These are phyloP conservation scores for Guadua angustifolia DNA, from an alignment of 176 grass and related monocot genomes.

Conservation along the genomic window DNA sequence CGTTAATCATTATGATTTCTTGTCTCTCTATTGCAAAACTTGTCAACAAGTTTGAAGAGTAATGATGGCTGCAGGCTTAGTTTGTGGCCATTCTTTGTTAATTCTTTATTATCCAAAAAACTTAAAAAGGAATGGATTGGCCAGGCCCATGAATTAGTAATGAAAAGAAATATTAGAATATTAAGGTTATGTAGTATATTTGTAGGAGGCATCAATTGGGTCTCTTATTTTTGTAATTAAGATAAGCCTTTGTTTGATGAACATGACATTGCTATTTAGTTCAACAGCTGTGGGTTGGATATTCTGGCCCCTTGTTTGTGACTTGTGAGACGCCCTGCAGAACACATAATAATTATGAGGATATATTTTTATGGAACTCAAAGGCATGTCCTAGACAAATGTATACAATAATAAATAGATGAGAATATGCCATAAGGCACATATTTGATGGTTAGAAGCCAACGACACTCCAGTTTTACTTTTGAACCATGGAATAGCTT, in stretches of 20 bases:
- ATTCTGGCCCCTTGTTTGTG: not conserved
- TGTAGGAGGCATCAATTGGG: not conserved
- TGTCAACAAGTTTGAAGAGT: not conserved
- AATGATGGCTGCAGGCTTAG: not conserved
- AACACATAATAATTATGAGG: not conserved
- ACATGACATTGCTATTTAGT: not conserved
- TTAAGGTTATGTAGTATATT: not conserved
- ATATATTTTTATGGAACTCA: slow-evolving; percentile 13
- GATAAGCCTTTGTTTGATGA: slow-evolving; percentile 13
- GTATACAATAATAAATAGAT: not conserved
- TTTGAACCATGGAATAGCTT: slow-evolving; percentile 21
- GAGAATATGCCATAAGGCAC: slow-evolving; percentile 16
- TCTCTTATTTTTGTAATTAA: not conserved
- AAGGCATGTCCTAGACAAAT: not conserved
- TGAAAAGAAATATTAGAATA: not conserved
- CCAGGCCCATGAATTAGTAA: not conserved
- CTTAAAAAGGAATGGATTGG: not conserved
- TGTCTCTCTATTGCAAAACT: slow-evolving; percentile 15
- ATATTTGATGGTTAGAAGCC: slow-evolving; percentile 11
- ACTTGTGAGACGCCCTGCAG: not conserved
- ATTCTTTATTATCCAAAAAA: not conserved
- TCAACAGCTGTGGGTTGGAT: not conserved
- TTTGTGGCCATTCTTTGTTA: not conserved
- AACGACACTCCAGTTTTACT: not conserved
- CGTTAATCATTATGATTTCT: slow-evolving; percentile 42